Percentiles rank a stretch among this genome's conserved stretches.
Conservation (phyloP, 148 eudicot genomes). For the Chenopodium berlandieri region DNA sequence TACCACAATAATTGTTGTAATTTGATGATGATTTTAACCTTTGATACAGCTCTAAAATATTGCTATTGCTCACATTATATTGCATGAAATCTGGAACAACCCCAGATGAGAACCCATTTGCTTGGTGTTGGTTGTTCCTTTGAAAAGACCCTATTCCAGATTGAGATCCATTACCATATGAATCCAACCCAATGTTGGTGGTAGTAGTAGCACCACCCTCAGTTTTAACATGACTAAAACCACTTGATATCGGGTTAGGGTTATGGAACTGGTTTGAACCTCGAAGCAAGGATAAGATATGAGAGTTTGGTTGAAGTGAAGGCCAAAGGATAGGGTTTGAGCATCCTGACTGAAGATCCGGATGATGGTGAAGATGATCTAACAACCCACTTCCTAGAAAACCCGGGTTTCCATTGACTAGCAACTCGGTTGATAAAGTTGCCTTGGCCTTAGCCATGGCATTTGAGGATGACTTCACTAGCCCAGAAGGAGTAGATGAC, state of each 20-base stretch:
- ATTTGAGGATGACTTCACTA: constrained; percentile 19
- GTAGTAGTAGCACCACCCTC: not conserved
- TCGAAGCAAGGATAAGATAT: constrained; percentile 55
- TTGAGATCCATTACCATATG: constrained; percentile 35
- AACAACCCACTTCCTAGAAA: constrained; percentile 31
- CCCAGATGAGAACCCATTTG: constrained; percentile 36
- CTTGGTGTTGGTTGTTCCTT: constrained; percentile 34
- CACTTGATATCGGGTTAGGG: constrained; percentile 31
- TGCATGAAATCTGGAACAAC: constrained; percentile 35
- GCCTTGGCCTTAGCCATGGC: constrained; percentile 30
- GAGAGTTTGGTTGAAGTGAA: constrained; percentile 43
- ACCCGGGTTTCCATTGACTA: constrained; percentile 27
- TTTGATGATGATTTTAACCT: constrained; percentile 46
- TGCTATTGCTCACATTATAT: constrained; percentile 28
- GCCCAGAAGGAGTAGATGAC: constrained; percentile 1
- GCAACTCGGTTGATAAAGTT: constrained; percentile 26
- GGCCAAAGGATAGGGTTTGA: constrained; percentile 50
- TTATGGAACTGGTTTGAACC: constrained; percentile 34
- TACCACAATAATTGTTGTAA: constrained; percentile 26
- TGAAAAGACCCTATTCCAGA: constrained; percentile 35
- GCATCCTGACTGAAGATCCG: constrained; percentile 19
- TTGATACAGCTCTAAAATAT: constrained; percentile 47
- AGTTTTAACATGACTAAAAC: constrained; percentile 17
- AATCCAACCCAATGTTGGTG: constrained; percentile 36
- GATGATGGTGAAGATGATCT: constrained; percentile 23